A percentile compares a stretch with the other conserved stretches of the same genome.
Conservation (phyloP, 2,329 filamentous ascomycete genomes). For the Chrysoporthe cubensis region DNA sequence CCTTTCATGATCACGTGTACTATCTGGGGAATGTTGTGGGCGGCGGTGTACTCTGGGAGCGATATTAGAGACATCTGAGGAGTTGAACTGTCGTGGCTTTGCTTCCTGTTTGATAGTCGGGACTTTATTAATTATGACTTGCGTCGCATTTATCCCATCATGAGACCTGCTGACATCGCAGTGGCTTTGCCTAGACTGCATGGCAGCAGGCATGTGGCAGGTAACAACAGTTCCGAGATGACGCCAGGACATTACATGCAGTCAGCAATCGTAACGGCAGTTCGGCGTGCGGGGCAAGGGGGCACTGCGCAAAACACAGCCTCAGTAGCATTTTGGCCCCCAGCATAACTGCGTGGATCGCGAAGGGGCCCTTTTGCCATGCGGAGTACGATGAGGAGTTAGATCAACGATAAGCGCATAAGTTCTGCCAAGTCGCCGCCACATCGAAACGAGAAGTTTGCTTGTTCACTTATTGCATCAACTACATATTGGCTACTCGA, state of each 20-base stretch:
- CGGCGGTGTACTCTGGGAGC: conserved; percentile 11
- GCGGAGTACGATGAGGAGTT: too few relatives aligned
- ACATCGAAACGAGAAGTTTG: background rate
- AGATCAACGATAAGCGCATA: too few relatives aligned
- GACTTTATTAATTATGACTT: background rate
- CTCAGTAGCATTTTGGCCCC: background rate
- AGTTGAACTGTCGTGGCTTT: too few relatives aligned
- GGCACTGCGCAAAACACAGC: background rate
- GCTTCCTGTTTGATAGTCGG: background rate
- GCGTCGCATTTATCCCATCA: background rate
- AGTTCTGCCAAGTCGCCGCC: too few relatives aligned
- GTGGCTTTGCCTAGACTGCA: too few relatives aligned
- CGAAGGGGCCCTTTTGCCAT: too few relatives aligned
- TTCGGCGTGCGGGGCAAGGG: background rate
- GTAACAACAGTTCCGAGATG: background rate
- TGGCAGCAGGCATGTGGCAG: background rate
- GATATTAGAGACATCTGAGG: background rate
- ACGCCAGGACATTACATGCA: background rate
- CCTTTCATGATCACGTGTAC: conserved; percentile 18
- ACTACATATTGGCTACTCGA: background rate
- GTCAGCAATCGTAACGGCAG: background rate
- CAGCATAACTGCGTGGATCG: too few relatives aligned
- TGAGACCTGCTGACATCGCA: background rate
- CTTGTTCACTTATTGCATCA: background rate
- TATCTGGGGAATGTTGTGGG: conserved; percentile 10